A percentile compares a stretch with the other conserved stretches of the same genome.
These are phyloP conservation scores for Agrostemma githago DNA, from an alignment of 148 eudicot genomes.

Conservation along the genomic window DNA sequence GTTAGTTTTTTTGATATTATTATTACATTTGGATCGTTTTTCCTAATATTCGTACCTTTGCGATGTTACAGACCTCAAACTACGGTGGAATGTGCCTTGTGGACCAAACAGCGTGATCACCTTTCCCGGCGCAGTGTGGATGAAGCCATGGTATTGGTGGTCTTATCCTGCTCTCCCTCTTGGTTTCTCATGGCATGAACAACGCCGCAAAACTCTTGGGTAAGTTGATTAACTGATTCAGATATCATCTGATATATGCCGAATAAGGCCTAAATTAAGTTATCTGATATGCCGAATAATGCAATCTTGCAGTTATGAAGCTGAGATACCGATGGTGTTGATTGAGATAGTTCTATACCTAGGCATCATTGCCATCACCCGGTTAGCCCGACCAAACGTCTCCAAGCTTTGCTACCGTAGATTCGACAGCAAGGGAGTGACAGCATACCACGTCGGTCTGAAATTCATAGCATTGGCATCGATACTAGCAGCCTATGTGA, in stretches of 20 bases:
- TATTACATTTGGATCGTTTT: background rate
- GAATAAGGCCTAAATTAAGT: too few relatives aligned
- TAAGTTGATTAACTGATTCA: conserved; percentile 29
- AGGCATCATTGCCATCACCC: conserved; percentile 61
- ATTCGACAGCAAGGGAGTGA: conserved; percentile 48
- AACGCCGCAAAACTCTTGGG: conserved; percentile 83
- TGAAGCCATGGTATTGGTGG: conserved; percentile 99
- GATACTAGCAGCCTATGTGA: conserved; percentile 56
- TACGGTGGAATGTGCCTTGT: conserved; percentile 90
- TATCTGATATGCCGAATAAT: background rate
- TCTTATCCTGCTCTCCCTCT: conserved; percentile 93
- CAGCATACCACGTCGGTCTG: conserved; percentile 46
- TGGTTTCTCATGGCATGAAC: conserved; percentile 91
- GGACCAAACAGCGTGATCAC: conserved; percentile 96
- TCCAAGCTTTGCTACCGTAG: conserved; percentile 77
- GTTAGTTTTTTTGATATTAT: background rate
- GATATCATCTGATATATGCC: too few relatives aligned
- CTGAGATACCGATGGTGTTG: conserved; percentile 64
- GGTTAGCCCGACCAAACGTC: conserved; percentile 71
- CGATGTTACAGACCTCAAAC: conserved; percentile 53
- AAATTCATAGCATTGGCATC: conserved; percentile 52
- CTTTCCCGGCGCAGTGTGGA: conserved; percentile 83
- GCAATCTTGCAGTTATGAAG: conserved; percentile 51
- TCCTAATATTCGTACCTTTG: background rate
- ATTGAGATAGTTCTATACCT: conserved; percentile 60